Conservation (phyloP, 495 filamentous ascomycete genomes). For the Aspergillus heteromorphus region DNA sequence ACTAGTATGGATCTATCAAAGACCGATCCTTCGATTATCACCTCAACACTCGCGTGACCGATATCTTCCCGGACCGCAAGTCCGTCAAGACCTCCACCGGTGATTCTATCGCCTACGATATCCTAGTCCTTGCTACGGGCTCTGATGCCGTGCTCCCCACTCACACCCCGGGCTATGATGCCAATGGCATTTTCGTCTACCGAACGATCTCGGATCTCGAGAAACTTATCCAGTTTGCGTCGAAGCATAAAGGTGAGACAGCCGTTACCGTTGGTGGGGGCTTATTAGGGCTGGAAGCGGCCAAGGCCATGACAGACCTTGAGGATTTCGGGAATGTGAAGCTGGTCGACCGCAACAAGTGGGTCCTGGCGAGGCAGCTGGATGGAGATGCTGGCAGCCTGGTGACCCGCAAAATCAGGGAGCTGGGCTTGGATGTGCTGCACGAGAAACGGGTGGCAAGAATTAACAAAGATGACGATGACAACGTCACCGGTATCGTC, state of each 20-base stretch:
- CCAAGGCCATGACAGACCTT: constrained; percentile 92
- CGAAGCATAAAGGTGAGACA: constrained; percentile 57
- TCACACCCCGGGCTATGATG: constrained; percentile 78
- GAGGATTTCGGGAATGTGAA: constrained; percentile 71
- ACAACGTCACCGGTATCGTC: constrained; percentile 65
- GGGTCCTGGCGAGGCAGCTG: constrained; percentile 83
- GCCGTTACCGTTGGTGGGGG: constrained; percentile 90
- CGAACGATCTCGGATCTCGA: constrained; percentile 83
- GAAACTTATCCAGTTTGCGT: constrained; percentile 70
- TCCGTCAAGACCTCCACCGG: constrained; percentile 66
- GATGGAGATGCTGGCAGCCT: constrained; percentile 79
- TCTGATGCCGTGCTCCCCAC: constrained; percentile 82
- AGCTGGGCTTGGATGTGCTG: constrained; percentile 79
- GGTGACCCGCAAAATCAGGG: constrained; percentile 77
- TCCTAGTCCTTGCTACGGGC: constrained; percentile 86
- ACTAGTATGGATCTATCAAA: constrained; percentile 49
- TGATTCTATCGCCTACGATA: constrained; percentile 71
- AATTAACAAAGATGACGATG: constrained; percentile 63
- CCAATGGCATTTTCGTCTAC: constrained; percentile 91
- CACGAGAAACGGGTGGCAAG: constrained; percentile 70
- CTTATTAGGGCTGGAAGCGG: constrained; percentile 84
- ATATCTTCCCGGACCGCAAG: constrained; percentile 61
- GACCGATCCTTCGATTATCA: constrained; percentile 74
- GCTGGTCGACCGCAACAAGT: constrained; percentile 82
- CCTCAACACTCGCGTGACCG: constrained; percentile 73